Conservation (phyloP, 2,329 filamentous ascomycete species). For the Mycosphaerella arachidis region DNA sequence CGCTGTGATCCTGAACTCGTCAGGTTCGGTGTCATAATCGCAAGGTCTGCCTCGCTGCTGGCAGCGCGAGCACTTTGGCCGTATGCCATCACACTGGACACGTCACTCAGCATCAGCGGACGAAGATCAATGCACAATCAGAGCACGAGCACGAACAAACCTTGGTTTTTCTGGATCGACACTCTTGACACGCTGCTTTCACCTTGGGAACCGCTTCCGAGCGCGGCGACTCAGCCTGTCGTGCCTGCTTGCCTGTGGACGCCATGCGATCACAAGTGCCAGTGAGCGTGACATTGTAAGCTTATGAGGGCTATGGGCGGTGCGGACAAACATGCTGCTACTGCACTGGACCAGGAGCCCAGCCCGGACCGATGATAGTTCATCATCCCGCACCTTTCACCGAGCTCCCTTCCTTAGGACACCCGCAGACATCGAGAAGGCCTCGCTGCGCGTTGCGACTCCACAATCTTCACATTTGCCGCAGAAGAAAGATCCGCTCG, state of each 20-base stretch:
- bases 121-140: neutral
- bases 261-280: neutral
- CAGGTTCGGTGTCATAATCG: slow-evolving; percentile 12
- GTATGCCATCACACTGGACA: slow-evolving; percentile 10
- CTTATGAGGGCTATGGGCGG: neutral
- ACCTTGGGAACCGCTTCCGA: slow-evolving; percentile 5
- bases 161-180: slow-evolving; percentile 11
- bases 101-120: neutral
- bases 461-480: neutral
- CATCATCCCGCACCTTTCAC: neutral
- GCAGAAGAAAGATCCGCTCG: neutral
- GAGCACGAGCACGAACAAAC: neutral
- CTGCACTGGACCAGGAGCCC: neutral
- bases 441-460: neutral
- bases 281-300: neutral
- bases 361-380: neutral
- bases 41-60: neutral
- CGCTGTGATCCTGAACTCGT: slow-evolving; percentile 12
- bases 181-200: slow-evolving; percentile 13
- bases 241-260: neutral
- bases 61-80: slow-evolving; percentile 9
- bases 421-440: neutral
- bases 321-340: neutral
- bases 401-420: neutral
- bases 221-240: neutral